Conservation (phyloP, 2,329 filamentous ascomycete genomes). For the Alternaria triticimaculans region DNA sequence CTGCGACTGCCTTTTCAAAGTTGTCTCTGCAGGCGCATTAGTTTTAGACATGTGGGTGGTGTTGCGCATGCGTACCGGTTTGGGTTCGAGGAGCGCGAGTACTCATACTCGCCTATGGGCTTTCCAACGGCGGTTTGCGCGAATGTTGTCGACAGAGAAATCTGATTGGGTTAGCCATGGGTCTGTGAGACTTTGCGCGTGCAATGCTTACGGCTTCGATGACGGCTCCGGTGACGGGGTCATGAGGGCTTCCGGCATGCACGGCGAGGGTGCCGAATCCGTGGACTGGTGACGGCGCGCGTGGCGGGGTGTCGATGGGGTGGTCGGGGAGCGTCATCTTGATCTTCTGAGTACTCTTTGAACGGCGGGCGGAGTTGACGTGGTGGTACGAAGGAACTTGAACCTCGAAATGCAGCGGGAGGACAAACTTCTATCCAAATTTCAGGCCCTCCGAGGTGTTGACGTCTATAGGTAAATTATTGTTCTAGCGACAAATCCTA, state of each 20-base stretch:
- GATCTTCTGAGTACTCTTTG: neutral
- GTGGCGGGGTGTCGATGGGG: conserved; percentile 74
- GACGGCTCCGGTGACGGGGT: conserved; percentile 90
- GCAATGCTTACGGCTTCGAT: conserved; percentile 73
- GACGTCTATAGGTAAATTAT: conserved; percentile 21
- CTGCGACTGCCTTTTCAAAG: conserved; percentile 90
- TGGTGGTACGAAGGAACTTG: neutral
- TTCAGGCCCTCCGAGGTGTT: neutral
- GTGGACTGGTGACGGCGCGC: conserved; percentile 75
- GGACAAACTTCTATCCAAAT: neutral
- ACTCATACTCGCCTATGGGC: conserved; percentile 89
- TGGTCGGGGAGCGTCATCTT: conserved; percentile 55
- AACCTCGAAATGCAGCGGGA: neutral
- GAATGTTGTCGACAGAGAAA: conserved; percentile 95
- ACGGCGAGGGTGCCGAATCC: conserved; percentile 93
- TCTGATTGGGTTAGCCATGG: conserved; percentile 54
- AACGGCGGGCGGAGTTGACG: neutral
- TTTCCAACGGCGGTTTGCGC: conserved; percentile 88
- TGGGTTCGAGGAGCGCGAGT: conserved; percentile 90
- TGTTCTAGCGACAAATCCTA: conserved; percentile 19
- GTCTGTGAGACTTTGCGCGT: neutral
- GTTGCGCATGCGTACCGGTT: conserved; percentile 64
- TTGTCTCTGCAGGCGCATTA: conserved; percentile 66
- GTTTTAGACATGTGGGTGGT: neutral
- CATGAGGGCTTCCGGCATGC: conserved; percentile 89